Evolutionary conservation across 2,329 filamentous ascomycete genomes (phyloP), one percentile per base, ranked within the genome.

Genomic region (Epichloe uncinata): DNA sequence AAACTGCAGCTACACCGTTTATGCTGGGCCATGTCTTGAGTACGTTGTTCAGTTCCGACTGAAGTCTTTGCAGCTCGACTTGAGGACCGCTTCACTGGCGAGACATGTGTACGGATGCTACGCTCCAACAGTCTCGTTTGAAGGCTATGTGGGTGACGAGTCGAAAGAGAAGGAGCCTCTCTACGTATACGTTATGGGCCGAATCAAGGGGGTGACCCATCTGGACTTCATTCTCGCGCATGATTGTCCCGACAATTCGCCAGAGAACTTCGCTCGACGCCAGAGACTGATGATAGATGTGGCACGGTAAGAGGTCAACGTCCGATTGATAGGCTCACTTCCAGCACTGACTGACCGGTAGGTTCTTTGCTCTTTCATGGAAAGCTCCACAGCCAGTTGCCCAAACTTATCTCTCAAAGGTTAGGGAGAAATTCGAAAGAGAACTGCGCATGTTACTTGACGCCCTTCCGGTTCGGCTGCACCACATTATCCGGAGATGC

Each of bases 331-430:
- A 30, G 26, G 26, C 15, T 4, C 11, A 33, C 16, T 13, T 43
- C 18, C 12, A 38, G 22, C 47, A 49, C 36, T 52, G 7, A 51
- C 16, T 42, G 15, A 42, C 43, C 36, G 50, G 33, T 34, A 69
- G 67, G n/a, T 69, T 69, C 55, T 66, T 70, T 57, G 64, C 66
- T 49, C 55, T 62, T 30, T 61, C 64, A 3, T 72, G 64, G 65
- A 69, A 66, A 38, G 12, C 55, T 4, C 61, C 63, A 9, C 63
- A 68, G 52, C 22, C 41, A 49, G 57, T 65, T 40, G 51, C 56
- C 49, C 52, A 48, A 55, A 55, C 45, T 3, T 62, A 65, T 52
- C 53, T 57, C 48, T 50, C 57, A 20, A 43, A 47, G 11, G 46
- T 69, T 9, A 36, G 22, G 5, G 22, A 59, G 50, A 59, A 45